phyloP scores from a whole-genome alignment of 306 rosid species.

The Chamaecrista fasciculata region DNA sequence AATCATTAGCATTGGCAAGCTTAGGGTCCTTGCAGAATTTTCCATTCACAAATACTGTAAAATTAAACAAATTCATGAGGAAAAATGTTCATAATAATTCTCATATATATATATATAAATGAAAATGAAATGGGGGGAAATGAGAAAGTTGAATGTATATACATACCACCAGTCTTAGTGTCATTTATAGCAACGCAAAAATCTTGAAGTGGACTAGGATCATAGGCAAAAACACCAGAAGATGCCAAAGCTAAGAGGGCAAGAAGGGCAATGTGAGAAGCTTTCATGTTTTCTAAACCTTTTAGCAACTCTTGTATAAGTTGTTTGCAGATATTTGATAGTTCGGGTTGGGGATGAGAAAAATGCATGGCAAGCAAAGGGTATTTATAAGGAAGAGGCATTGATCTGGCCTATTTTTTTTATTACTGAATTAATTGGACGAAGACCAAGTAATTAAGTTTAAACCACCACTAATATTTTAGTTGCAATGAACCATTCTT shows the following conservation, averaged over 20 bases:
- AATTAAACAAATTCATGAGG: background rate
- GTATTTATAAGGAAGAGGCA: background rate
- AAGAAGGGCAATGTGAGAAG: background rate
- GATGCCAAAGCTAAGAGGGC: background rate
- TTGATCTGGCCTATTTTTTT: background rate
- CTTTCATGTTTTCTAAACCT: background rate
- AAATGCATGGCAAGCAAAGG: background rate
- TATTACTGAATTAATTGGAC: background rate
- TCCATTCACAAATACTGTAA: conserved; percentile 42
- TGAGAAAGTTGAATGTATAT: too few species aligned
- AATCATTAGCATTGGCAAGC: conserved; percentile 26
- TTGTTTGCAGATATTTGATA: background rate
- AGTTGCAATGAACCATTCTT: background rate
- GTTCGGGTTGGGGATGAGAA: background rate
- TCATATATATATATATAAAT: background rate
- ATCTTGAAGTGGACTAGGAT: conserved; percentile 20
- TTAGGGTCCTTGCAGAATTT: conserved; percentile 42
- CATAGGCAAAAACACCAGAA: conserved; percentile 19
- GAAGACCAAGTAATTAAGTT: too few species aligned
- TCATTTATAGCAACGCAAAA: background rate
- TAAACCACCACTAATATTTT: too few species aligned
- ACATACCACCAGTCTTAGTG: background rate
- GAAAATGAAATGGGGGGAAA: too few species aligned
- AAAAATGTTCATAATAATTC: too few species aligned
- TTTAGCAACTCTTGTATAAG: background rate